Conservation (phyloP, 169 alveolate species). For the Perkinsus marinus region DNA sequence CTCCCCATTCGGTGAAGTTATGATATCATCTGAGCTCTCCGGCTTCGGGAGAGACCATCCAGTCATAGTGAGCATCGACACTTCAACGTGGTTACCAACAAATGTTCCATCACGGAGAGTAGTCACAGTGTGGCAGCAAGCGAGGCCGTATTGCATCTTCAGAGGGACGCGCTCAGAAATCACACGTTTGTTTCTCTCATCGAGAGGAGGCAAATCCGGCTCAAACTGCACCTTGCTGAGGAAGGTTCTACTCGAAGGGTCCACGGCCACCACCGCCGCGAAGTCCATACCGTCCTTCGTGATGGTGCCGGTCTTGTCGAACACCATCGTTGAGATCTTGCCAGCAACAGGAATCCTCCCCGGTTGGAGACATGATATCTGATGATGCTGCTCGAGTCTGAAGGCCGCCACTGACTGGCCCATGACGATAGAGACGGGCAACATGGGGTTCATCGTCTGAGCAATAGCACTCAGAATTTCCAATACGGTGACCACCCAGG, state of each 20-base stretch:
- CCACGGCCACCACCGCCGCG: neutral
- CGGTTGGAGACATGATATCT: neutral
- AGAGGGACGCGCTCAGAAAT: neutral
- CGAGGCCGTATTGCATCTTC: neutral
- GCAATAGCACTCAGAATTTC: too few species aligned
- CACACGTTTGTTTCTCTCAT: neutral
- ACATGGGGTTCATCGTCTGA: too few species aligned
- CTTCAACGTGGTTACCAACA: neutral
- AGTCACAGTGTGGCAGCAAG: neutral
- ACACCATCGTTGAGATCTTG: neutral
- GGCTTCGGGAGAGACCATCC: neutral
- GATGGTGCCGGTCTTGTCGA: slow-evolving; percentile 4
- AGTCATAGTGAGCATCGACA: neutral
- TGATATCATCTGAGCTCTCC: neutral
- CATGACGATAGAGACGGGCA: too few species aligned
- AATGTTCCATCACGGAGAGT: neutral
- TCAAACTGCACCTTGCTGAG: neutral
- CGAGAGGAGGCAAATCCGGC: neutral
- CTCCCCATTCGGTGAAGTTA: neutral
- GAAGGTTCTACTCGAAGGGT: neutral
- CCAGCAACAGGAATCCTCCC: slow-evolving; percentile 2
- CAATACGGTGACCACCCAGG: too few species aligned
- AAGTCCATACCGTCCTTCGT: neutral
- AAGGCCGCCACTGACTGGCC: neutral
- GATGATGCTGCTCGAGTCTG: neutral